Base-by-base conservation (phyloP, 257 asterid species). In the Plantago elongata region DNA sequence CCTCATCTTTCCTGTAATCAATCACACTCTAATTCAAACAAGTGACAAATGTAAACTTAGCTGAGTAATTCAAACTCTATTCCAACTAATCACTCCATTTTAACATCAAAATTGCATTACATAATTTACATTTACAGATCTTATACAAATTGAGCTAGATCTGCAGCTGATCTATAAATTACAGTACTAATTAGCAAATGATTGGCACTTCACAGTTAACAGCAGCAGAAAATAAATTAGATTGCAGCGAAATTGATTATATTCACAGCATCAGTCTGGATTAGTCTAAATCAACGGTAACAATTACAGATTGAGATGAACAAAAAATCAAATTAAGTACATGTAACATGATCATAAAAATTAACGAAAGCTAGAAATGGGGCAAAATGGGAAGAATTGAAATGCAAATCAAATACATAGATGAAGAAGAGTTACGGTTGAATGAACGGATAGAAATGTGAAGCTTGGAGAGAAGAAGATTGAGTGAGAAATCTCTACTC, bases 1-100 rank as follows among this genome's bases (percentile, higher is more conserved):
- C 75, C 96, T 85, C 96, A 88, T 85, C 59, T 75, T 80, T 37
- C 73, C 86, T 82, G 18, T 5, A 9, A 52, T 9, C 7, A 17
- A 52, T 16, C 38, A 12, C 5, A 34, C 40, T 34, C 4, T 2
- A 34, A 2, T 34, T 34, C 3, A 34, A 34, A 34, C 3, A 3
- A 34, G 38, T 5, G 3, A 3, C 38, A 34, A 34, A 34, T 34
- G 4, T 5, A 34, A 34, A 34, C 5, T 34, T 34, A 3, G 5
- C 38, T 34, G 38, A 3, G n/a, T n/a, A n/a, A n/a, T n/a, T n/a
- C n/a, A n/a, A n/a, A n/a, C n/a, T n/a, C n/a, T n/a, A n/a, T n/a
- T n/a, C n/a, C n/a, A n/a, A n/a, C 17, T 12, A 45, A 22, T 2
- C 18, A 11, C 13, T 30, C 58, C 13, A 40, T 42, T 40, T 63